Base-by-base conservation (phyloP, 768 basidiomycete genomes). In the Boletus reticulatus region DNA sequence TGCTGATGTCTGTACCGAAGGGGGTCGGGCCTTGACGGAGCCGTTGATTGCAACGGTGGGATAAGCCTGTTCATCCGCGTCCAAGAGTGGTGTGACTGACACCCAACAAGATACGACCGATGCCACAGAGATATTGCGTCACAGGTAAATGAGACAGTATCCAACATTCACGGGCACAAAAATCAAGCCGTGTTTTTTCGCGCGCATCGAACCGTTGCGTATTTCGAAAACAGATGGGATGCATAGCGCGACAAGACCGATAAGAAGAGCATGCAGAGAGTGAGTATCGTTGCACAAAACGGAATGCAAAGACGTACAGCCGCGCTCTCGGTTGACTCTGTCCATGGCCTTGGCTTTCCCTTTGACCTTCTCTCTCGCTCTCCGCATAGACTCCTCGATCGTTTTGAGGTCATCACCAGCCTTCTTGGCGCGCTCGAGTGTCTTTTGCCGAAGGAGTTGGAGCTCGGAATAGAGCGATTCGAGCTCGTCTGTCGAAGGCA, bases 401-500 rank as follows among this genome's bases (percentile, higher is more conserved):
- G 82, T 78, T 67, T 78, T 81, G 61, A 89, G 73, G 76, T 92
- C 90, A 65, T 87, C 84, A 32, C 80, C 81, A 0, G 89, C 91
- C 75, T 89, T 91, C 76, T 80, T 84, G 39, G 78, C 82, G 61
- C 88, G 80, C 58, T 85, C 85, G 45, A 84, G 62, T 8, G 83
- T 79, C 65, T 74, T 76, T 61, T 80, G 75, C 63, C 77, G 81
- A 50, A 87, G 71, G 46, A 73, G 57, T 56, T 69, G 74, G 45
- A 93, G 81, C 67, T 92, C 88, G 43, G 75, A 63, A 39, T 86
- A 81, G 20, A 92, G 78, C 20, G 69, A 61, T 55, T 88, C 84
- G 48, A 92, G 82, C 39, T 92, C 91, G 50, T 88, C 85, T 17
- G 83, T 81, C 20, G 85, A 77, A 9, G 91, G 91, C 16, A 93